phyloP scores from a whole-genome alignment of 179 eudicot genomes.

The Vitellaria paradoxa region DNA sequence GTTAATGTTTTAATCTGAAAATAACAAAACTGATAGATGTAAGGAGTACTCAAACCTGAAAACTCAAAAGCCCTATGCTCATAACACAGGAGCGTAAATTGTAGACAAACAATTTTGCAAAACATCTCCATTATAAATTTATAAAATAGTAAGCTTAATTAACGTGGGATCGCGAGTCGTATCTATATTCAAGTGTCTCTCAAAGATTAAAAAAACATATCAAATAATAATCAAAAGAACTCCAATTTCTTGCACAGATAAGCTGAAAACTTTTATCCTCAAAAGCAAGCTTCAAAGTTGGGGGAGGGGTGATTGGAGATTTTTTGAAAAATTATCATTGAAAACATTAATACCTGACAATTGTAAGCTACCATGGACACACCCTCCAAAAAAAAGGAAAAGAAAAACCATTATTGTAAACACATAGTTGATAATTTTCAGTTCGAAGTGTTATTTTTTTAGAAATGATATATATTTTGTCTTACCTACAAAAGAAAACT shows the following conservation, averaged over 20 bases:
- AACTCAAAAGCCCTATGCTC: not conserved
- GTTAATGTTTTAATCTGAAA: not conserved
- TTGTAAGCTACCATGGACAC: conserved; percentile 79
- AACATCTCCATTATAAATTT: not conserved
- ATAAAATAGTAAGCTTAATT: not conserved
- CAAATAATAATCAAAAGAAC: conserved; percentile 35
- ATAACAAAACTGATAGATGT: not conserved
- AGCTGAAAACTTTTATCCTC: not conserved
- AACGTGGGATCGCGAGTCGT: not conserved
- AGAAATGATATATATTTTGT: too few relatives aligned
- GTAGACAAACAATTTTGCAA: not conserved
- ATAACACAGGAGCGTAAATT: not conserved
- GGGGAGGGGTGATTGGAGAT: not conserved
- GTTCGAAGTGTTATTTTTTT: conserved; percentile 34
- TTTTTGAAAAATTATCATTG: not conserved
- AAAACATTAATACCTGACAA: conserved; percentile 62
- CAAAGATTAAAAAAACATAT: not conserved
- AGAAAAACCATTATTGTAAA: conserved; percentile 40
- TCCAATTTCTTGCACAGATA: conserved; percentile 67
- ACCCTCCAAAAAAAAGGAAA: conserved; percentile 1
- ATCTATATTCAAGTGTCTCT: not conserved
- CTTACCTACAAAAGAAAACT: too few relatives aligned
- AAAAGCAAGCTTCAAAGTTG: not conserved
- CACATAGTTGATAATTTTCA: conserved; percentile 66
- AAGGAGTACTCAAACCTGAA: not conserved